Evolutionary conservation across 2,329 filamentous ascomycete genomes (phyloP).

Genomic region (Aspergillus japonicus): DNA sequence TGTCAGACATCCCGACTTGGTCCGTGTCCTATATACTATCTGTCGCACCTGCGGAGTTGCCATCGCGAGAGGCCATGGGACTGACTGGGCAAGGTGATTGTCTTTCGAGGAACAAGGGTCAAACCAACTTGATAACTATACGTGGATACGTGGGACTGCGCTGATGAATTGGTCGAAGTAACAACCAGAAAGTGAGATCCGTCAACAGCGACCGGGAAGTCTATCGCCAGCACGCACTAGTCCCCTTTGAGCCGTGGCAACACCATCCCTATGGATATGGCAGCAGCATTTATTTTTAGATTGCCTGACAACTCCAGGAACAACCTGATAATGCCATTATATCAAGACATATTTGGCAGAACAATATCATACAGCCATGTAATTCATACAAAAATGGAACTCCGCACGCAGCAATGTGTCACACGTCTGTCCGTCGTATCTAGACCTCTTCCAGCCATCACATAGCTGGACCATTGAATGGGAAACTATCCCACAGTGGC

Average conservation of each 20-base stretch:
- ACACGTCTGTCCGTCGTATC: background rate
- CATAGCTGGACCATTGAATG: slow-evolving; percentile 27
- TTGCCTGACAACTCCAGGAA: too few species aligned
- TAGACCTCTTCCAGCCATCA: background rate
- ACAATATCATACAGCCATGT: background rate
- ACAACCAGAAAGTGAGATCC: background rate
- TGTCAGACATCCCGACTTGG: slow-evolving; percentile 12
- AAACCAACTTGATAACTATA: too few species aligned
- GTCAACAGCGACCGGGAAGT: background rate
- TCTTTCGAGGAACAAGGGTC: too few species aligned
- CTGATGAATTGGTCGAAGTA: background rate
- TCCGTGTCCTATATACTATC: background rate
- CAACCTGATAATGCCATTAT: too few species aligned
- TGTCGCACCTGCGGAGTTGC: background rate
- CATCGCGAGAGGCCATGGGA: background rate
- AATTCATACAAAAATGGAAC: background rate
- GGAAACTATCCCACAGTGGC: slow-evolving; percentile 38
- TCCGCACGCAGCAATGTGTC: background rate
- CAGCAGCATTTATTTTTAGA: too few species aligned
- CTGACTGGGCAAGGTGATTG: background rate
- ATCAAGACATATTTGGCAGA: background rate
- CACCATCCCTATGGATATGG: too few species aligned
- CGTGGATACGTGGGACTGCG: background rate
- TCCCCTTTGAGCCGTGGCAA: background rate
- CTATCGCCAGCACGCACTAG: background rate